These are phyloP conservation scores for Blastobotrys elegans DNA, from an alignment of 1,139 yeast genomes.

Conservation along the genomic window DNA sequence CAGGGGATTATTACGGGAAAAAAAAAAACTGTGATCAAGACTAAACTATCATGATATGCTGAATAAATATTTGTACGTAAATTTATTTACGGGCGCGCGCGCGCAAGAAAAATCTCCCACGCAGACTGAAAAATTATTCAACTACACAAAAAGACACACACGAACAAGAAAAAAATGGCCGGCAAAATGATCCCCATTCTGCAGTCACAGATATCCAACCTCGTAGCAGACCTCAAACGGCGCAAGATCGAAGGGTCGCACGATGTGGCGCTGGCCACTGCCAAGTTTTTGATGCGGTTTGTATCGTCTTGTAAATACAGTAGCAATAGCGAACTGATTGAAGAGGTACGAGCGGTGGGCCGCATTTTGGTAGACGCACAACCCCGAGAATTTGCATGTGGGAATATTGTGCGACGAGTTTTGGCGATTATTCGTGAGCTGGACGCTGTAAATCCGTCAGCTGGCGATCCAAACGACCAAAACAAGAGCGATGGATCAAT, in stretches of 20 bases:
- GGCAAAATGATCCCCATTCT: conserved; percentile 8
- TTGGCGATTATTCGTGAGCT: conserved; percentile 86
- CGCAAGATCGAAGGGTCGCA: conserved; percentile 71
- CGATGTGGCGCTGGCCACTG: conserved; percentile 77
- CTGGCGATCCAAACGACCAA: not conserved
- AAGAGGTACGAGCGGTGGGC: conserved; percentile 53
- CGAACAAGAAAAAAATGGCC: not conserved
- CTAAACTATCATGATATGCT: no score
- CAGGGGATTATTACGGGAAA: no score
- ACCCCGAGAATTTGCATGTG: conserved; percentile 70
- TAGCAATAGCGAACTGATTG: conserved; percentile 65
- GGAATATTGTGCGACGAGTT: conserved; percentile 87
- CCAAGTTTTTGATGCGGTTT: conserved; percentile 81
- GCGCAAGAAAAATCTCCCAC: no score
- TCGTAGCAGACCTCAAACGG: conserved; percentile 46
- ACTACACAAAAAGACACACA: no score
- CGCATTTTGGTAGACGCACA: conserved; percentile 38
- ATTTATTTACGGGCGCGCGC: no score
- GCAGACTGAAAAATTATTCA: no score
- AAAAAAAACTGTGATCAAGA: no score
- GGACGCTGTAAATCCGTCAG: conserved; percentile 39
- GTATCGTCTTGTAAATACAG: conserved; percentile 89
- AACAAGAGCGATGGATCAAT: conserved; percentile 43
- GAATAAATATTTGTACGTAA: no score
- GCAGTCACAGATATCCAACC: conserved; percentile 8